Conservation (phyloP, 2,329 filamentous ascomycete species). For the Monilinia aucupariae region DNA sequence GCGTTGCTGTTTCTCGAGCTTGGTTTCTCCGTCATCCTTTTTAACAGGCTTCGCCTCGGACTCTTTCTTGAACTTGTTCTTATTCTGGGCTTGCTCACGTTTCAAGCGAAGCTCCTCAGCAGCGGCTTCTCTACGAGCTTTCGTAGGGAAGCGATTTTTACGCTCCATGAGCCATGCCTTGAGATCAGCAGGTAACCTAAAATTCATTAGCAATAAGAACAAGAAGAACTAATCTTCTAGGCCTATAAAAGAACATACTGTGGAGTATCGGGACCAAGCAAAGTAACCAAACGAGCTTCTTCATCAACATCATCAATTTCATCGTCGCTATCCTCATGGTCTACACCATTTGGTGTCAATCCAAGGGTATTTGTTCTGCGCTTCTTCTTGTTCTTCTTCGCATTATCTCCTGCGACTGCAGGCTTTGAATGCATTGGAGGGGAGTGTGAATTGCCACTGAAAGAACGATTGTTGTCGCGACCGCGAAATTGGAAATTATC, state of each 20-base stretch:
- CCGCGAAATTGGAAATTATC: slow-evolving; percentile 40
- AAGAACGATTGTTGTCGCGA: slow-evolving; percentile 34
- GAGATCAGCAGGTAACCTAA: slow-evolving; percentile 55
- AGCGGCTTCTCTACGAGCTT: slow-evolving; percentile 60
- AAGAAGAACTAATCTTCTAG: slow-evolving; percentile 32
- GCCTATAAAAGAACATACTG: slow-evolving; percentile 33
- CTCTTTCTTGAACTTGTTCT: slow-evolving; percentile 31
- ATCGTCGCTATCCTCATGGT: slow-evolving; percentile 57
- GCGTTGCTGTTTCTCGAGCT: slow-evolving; percentile 49
- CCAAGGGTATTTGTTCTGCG: slow-evolving; percentile 67
- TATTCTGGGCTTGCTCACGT: slow-evolving; percentile 31
- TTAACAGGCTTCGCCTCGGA: slow-evolving; percentile 34
- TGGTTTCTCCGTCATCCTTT: slow-evolving; percentile 48
- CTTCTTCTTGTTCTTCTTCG: slow-evolving; percentile 59
- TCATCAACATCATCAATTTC: slow-evolving; percentile 64
- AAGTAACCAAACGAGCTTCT: slow-evolving; percentile 37
- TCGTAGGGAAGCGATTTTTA: slow-evolving; percentile 73
- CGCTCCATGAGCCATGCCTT: slow-evolving; percentile 76
- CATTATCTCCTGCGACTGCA: slow-evolving; percentile 37
- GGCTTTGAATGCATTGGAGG: slow-evolving; percentile 23
- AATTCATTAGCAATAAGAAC: slow-evolving; percentile 27
- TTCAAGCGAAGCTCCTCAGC: slow-evolving; percentile 43
- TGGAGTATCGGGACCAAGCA: slow-evolving; percentile 36
- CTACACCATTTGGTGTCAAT: slow-evolving; percentile 50
- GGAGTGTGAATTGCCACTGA: slow-evolving; percentile 18